Conservation (phyloP, 2,329 filamentous ascomycete genomes). For the Venturia effusa region DNA sequence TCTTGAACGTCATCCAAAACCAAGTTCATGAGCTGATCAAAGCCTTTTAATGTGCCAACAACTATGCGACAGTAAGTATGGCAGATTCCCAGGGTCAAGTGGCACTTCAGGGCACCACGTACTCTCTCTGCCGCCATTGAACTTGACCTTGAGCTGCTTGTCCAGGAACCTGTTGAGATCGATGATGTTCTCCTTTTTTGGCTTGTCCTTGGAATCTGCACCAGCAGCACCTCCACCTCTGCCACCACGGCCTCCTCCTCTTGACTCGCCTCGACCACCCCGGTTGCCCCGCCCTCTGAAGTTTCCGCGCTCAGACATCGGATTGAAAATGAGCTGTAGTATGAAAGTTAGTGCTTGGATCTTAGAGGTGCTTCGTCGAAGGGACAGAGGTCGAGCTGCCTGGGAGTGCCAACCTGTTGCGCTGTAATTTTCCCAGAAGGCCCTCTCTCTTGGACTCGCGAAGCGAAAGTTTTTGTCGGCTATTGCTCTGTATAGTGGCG, state of each 20-base stretch:
- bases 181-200: slow-evolving; percentile 98
- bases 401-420: background rate
- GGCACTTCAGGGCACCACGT: slow-evolving; percentile 19
- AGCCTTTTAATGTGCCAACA: slow-evolving; percentile 82
- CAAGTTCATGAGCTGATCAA: slow-evolving; percentile 95
- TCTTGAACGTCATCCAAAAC: slow-evolving; percentile 93
- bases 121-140: slow-evolving; percentile 91
- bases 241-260: slow-evolving; percentile 22
- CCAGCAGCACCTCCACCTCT: slow-evolving; percentile 20
- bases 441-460: background rate
- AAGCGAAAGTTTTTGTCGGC: background rate
- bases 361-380: background rate
- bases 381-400: background rate
- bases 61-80: slow-evolving; percentile 42
- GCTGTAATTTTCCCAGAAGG: background rate
- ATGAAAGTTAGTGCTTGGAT: background rate
- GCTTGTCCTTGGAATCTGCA: slow-evolving; percentile 52
- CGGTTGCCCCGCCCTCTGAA: slow-evolving; percentile 30
- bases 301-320: slow-evolving; percentile 46
- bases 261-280: slow-evolving; percentile 23
- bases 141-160: slow-evolving; percentile 90
- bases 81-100: slow-evolving; percentile 4
- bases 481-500: background rate
- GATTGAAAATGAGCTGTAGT: background rate
- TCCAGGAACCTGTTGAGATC: slow-evolving; percentile 95